Evolutionary conservation across 1,139 yeast genomes (phyloP), one percentile per base, ranked within the genome.

Genomic region (Yueomyces sp.): DNA sequence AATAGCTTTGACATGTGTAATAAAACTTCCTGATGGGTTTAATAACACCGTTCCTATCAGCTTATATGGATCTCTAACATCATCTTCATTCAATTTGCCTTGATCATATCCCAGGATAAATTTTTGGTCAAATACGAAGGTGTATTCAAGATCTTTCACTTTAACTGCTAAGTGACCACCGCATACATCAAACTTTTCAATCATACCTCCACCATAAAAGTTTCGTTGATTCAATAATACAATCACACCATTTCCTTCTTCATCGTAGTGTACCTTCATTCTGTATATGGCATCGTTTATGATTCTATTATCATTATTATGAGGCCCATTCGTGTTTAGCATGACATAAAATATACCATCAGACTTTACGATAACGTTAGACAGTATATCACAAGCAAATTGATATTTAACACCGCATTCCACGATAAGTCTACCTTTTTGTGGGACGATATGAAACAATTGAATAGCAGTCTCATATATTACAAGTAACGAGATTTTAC

Each of bases 361-460:
- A n/a, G 38, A 25, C 27, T 36, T 41, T 3, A 44, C 41, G 27
- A 39, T 41, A 11, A 50, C 41, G 12, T 45, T 44, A 4, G 43
- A 44, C 26, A 37, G 39, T 7, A 50, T 33, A 6, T 19, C 36
- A 1, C 39, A 26, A 1, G 38, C 35, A 35, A 51, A 46, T 6
- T 37, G 27, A 30, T 37, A 40, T 6, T 36, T 39, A 25, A 33
- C 29, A 2, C 44, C 27, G 19, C 44, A 46, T 37, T 41, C 36
- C 2, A 48, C 43, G 5, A 27, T 29, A 8, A 51, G 44, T 27
- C 42, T 47, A 28, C 47, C 44, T 30, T 46, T 43, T 12, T 34
- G 19, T 6, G 55, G 53, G 4, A 45, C 35, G 6, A 54, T 26
- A n/a, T 41, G 37, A 9, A 51, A 47, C 12, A 46, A 37, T 38